Percentiles rank a stretch among this genome's conserved stretches.
These are phyloP conservation scores for Osmanthus fragrans DNA, from an alignment of 257 asterid species.

Conservation along the genomic window DNA sequence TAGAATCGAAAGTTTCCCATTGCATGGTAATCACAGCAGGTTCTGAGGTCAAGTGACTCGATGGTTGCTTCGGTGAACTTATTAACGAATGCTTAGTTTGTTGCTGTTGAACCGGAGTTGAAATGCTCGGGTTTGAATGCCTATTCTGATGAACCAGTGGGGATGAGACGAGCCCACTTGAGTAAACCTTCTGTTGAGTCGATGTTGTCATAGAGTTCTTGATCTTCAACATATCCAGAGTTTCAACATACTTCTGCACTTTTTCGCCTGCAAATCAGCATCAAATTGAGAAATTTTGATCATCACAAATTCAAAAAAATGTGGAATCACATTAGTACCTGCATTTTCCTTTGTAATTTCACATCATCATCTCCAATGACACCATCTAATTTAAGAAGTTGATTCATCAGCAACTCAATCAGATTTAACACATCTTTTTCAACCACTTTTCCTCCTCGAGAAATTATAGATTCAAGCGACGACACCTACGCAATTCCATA, in stretches of 20 bases:
- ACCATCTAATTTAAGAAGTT: constrained; percentile 69
- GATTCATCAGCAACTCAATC: constrained; percentile 78
- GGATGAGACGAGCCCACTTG: constrained; percentile 21
- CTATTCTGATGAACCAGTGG: constrained; percentile 24
- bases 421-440: constrained; percentile 63
- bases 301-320: constrained; percentile 4
- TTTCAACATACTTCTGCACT: constrained; percentile 80
- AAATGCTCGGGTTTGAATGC: constrained; percentile 20
- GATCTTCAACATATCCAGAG: constrained; percentile 69
- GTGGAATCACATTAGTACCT: constrained; percentile 41
- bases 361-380: constrained; percentile 68
- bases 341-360: constrained; percentile 78
- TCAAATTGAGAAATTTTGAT: background rate
- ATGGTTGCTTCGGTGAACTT: constrained; percentile 38
- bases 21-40: constrained; percentile 81
- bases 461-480: constrained; percentile 59
- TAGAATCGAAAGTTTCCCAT: constrained; percentile 89
- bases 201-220: constrained; percentile 42
- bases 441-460: constrained; percentile 69
- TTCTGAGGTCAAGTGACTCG: constrained; percentile 53
- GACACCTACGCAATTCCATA: constrained; percentile 55
- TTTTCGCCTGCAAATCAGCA: constrained; percentile 45
- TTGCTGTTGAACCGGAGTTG: constrained; percentile 31
- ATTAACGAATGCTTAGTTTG: constrained; percentile 36
- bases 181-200: constrained; percentile 21